Evolutionary conservation across 1,139 yeast species (phyloP), one percentile per base, ranked within the genome.

Genomic region (Sporopachydermia cereana): DNA sequence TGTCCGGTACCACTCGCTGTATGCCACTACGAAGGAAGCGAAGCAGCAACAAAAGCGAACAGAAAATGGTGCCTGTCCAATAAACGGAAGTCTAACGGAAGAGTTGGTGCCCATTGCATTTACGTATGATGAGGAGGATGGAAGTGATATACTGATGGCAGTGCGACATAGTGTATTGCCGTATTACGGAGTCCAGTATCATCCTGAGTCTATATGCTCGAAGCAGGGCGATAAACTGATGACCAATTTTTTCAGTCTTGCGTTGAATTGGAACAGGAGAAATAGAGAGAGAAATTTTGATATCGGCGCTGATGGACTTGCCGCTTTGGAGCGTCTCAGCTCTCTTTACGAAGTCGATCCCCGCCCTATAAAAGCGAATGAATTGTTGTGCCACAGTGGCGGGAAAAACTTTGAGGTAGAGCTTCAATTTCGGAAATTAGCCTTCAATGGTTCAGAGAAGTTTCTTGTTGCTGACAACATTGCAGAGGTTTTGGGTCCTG

Each of bases 191-290:
- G 96, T 93, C 2, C 99, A 93, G 56, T 93, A 89, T 56, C 99
- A 93, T 57, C 98, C 98, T 0, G 99, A 93, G 57, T 86, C 96
- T 0, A 76, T 91, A 39, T 86, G 96, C 56, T 88, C 97, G 0
- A 66, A 69, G 12, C 57, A 64, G 44, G 98, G 98, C 1, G 68
- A 60, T 2, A 58, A 62, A 4, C 61, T 91, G 47, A 59, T 89
- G 2, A 51, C 54, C 21, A 84, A 83, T 56, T 91, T 91, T 58
- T 73, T 85, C 66, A 30, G 49, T 0, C 51, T 77, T 27, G 85
- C 93, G 0, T 44, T 47, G 1, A 50, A 54, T 1, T 69, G 62
- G 56, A 76, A 75, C 51, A 42, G 50, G 31, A 47, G 62, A 3
- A 31, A n/a, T 30, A 16, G 54, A 57, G 56, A n/a, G 22, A 12